Percentiles rank a stretch among this genome's conserved stretches.
Evolutionary conservation across 2,329 filamentous ascomycete species (phyloP).

Genomic region (Graphiopsis chlorocephala): DNA sequence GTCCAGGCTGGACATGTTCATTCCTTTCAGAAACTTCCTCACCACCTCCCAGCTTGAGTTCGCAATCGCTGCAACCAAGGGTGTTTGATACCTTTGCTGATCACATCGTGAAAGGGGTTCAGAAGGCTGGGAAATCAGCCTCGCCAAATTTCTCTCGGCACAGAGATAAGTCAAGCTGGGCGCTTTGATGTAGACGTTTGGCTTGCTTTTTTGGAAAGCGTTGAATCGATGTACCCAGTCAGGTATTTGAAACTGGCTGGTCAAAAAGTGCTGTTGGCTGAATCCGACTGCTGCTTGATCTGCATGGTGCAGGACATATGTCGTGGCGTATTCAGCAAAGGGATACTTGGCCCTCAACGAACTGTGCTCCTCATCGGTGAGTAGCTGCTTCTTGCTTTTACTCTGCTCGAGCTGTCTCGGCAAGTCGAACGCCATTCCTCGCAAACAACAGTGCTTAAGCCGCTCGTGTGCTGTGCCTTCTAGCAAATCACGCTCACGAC

Average conservation of each 20-base stretch:
- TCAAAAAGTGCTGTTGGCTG: slow-evolving; percentile 35
- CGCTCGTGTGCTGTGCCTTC: slow-evolving; percentile 18
- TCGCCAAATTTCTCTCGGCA: slow-evolving; percentile 14
- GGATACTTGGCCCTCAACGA: slow-evolving; percentile 34
- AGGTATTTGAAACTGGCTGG: not conserved
- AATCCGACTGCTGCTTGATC: slow-evolving; percentile 34
- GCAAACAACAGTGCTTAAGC: slow-evolving; percentile 22
- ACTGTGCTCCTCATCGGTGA: slow-evolving; percentile 20
- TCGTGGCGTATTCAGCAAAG: slow-evolving; percentile 46
- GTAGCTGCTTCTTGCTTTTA: not conserved
- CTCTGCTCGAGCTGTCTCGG: not conserved
- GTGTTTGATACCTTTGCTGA: slow-evolving; percentile 8
- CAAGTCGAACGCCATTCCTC: not conserved
- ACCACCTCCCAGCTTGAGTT: slow-evolving; percentile 3
- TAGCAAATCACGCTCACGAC: slow-evolving; percentile 19
- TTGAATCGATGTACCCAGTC: not conserved
- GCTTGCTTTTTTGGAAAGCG: not conserved
- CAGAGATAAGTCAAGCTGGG: slow-evolving; percentile 10
- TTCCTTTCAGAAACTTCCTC: not conserved
- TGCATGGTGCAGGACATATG: slow-evolving; percentile 42
- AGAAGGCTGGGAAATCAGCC: slow-evolving; percentile 11
- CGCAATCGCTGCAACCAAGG: slow-evolving; percentile 11
- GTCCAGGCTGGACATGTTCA: not conserved
- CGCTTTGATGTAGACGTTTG: not conserved
- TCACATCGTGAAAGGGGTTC: not conserved